These are phyloP conservation scores for Arachnopeziza araneosa DNA, from an alignment of 2,329 filamentous ascomycete genomes.

Conservation along the genomic window DNA sequence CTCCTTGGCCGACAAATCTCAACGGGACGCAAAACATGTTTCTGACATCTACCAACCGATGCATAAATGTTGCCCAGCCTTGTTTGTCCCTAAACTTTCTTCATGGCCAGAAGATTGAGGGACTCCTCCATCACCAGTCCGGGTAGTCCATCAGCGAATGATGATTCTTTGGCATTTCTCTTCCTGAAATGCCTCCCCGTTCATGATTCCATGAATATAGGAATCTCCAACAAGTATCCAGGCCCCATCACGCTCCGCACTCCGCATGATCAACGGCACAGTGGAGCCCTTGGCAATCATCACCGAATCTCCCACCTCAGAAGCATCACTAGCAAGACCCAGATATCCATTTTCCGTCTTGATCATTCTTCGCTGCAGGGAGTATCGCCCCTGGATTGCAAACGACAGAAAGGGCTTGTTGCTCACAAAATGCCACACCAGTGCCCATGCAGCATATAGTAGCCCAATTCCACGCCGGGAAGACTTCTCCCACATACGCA, in stretches of 20 bases:
- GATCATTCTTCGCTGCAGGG: background rate
- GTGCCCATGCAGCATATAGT: background rate
- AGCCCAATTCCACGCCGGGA: background rate
- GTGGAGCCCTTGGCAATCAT: background rate
- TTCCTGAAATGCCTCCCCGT: background rate
- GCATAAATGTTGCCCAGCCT: no score
- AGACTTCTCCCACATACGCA: constrained; percentile 2
- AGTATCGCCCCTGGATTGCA: background rate
- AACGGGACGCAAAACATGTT: no score
- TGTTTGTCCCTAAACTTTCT: no score
- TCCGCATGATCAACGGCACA: background rate
- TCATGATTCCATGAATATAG: background rate
- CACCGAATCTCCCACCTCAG: background rate
- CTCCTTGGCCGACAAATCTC: no score
- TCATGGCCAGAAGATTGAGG: no score
- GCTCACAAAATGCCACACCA: background rate
- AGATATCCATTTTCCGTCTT: background rate
- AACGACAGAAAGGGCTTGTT: background rate
- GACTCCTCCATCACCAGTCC: no score
- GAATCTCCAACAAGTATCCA: background rate
- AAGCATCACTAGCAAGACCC: background rate
- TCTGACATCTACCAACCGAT: no score
- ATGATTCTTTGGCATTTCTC: background rate
- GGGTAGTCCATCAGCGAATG: background rate
- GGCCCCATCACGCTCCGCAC: background rate